Evolutionary conservation across 2,329 filamentous ascomycete genomes (phyloP), one percentile per base, ranked within the genome.

Genomic region (Xylaria sp.): DNA sequence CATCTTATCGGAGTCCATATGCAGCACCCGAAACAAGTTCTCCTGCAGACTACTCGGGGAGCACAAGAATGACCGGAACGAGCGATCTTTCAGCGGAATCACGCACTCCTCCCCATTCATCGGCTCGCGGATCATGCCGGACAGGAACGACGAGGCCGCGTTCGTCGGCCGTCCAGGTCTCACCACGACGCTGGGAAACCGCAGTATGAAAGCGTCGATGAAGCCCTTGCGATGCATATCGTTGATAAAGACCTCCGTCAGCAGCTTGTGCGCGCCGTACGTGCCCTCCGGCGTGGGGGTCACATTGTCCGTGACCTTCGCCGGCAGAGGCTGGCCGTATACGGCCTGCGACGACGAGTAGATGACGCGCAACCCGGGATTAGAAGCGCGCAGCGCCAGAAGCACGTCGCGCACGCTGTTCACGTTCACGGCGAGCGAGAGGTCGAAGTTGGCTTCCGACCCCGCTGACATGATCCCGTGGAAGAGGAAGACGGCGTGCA

Each of bases 401-500:
- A 91, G 81, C 1, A 90, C 74, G 48, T 80, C 79, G 27, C 87
- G 83, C 13, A 88, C 87, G 48, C 85, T 87, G 71, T 90, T 86
- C 58, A 91, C 82, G 76, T 91, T 91, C 60, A 90, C 88, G 48
- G 80, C 82, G 69, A 89, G 81, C 2, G 87, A 88, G 1, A 89
- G 81, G 60, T 87, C 85, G 70, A 87, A 88, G 78, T 90, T 84
- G 50, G 86, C 86, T 78, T 91, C 88, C 18, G 87, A 86, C 5
- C 87, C 88, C 13, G 85, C 85, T 0, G 88, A 90, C 89, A 91
- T 91, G 81, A 91, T 89, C 70, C 89, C 89, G 78, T 91, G 89
- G 77, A 91, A 87, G 73, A 89, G 82, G 79, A 88, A 91, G 66
- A 86, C 82, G 55, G 85, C 85, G 68, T 84, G 81, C 3, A 88